A percentile compares a stretch with the other conserved stretches of the same genome.
These are phyloP conservation scores for Globisporangium lucens DNA, from an alignment of 352 stramenopile species.

Conservation along the genomic window DNA sequence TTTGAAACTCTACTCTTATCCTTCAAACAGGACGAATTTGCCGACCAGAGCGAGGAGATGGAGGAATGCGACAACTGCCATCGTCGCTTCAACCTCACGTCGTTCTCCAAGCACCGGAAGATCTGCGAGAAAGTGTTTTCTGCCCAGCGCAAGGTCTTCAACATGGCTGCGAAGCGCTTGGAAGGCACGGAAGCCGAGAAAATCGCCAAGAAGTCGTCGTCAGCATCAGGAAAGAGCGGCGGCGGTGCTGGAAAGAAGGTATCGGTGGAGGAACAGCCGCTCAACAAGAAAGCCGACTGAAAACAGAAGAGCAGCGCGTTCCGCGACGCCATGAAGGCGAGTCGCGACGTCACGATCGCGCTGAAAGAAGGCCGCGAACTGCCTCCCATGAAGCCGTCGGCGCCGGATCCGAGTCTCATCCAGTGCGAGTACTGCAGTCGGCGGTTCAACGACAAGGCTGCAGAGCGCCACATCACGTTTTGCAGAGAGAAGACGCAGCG, in stretches of 20 bases:
- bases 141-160: conserved; percentile 82
- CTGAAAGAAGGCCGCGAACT: conserved; percentile 69
- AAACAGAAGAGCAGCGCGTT: conserved; percentile 86
- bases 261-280: conserved; percentile 43
- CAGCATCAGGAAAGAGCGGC: conserved; percentile 22
- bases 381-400: conserved; percentile 53
- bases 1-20: neutral
- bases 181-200: conserved; percentile 74
- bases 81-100: conserved; percentile 73
- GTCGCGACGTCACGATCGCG: conserved; percentile 55
- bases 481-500: conserved; percentile 85
- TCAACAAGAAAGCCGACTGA: conserved; percentile 75
- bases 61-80: conserved; percentile 79
- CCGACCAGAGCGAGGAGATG: conserved; percentile 48
- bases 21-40: conserved; percentile 44
- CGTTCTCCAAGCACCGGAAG: conserved; percentile 77
- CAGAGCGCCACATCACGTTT: conserved; percentile 90
- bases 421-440: conserved; percentile 90
- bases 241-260: conserved; percentile 19
- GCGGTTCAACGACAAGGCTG: conserved; percentile 90
- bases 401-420: conserved; percentile 82
- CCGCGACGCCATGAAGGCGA: conserved; percentile 85
- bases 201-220: conserved; percentile 38
- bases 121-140: conserved; percentile 89
- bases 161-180: conserved; percentile 73